These are phyloP conservation scores for Thalassiosira ordinaria DNA, from an alignment of 352 stramenopile genomes.

Conservation along the genomic window DNA sequence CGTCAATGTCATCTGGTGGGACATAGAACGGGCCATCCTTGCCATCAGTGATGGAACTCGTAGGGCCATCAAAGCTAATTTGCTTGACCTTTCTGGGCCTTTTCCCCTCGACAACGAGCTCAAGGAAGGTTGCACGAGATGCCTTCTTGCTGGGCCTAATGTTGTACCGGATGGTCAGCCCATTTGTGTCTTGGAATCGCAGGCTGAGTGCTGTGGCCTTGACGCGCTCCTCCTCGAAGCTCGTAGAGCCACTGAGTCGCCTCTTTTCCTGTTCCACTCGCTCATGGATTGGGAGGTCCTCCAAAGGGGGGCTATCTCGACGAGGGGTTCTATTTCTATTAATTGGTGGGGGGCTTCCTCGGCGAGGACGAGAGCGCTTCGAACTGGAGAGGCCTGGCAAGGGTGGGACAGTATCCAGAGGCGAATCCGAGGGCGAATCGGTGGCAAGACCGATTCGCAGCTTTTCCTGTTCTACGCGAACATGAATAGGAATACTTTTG, in stretches of 20 bases:
- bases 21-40: neutral
- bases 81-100: neutral
- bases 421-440: too few species aligned
- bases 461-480: neutral
- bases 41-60: neutral
- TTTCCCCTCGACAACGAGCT: neutral
- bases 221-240: too few species aligned
- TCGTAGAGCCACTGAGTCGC: too few species aligned
- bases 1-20: neutral
- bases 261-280: too few species aligned
- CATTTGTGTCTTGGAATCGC: neutral
- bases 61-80: neutral
- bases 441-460: neutral
- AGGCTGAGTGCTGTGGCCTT: neutral
- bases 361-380: too few species aligned
- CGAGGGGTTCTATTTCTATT: too few species aligned
- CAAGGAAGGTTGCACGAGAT: neutral
- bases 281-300: too few species aligned
- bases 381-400: too few species aligned
- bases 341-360: too few species aligned
- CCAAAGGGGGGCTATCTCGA: too few species aligned
- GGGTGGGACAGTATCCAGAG: too few species aligned
- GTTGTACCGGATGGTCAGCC: constrained; percentile 1
- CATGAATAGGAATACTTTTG: too few species aligned
- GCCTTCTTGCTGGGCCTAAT: neutral